Base-by-base conservation (phyloP, 2,329 filamentous ascomycete species). In the Rhynchosporium secalis region DNA sequence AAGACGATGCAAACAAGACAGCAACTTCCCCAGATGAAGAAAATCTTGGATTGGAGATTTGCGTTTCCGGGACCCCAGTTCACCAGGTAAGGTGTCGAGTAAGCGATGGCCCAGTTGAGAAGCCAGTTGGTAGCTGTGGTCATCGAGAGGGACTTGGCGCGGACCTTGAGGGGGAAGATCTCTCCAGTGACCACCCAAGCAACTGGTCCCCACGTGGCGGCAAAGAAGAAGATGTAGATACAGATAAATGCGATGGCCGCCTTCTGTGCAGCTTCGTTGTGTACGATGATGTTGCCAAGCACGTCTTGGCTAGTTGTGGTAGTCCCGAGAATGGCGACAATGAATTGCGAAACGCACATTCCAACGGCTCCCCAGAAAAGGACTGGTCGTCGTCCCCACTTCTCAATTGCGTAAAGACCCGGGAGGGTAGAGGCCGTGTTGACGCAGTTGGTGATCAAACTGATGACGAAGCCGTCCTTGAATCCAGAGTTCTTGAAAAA, bases 61-160 rank as follows among this genome's bases (percentile, higher is more conserved):
- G 88, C 89, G 64, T 89, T 87, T 51, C 88, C 88, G 0, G 79
- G 69, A 10, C 90, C 88, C 63, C 81, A 84, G 76, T 91, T 86
- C 70, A 94, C 90, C 60, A 95, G 85, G 76, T 94, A 94, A 0
- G 90, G 90, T 0, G 91, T 96, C 3, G 85, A 79, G 75, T 91
- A 92, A 52, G 89, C 89, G 67, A 95, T 92, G 38, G 88, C 88
- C 83, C 86, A 92, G 79, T 91, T 92, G 62, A 87, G 77, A 0
- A 87, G 80, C 89, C 76, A 76, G 78, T 92, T 92, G 56, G 87
- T 86, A 2, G 89, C 88, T 0, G 88, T 90, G 2, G 86, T 85
- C 61, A 91, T 82, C 49, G 83, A 84, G 68, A 91, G 82, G 3
- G 81, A 82, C 70, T 83, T 83, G 20, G 88, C 87, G 56, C 88